Conservation (phyloP, 495 filamentous ascomycete genomes). For the Apodospora peruviana region DNA sequence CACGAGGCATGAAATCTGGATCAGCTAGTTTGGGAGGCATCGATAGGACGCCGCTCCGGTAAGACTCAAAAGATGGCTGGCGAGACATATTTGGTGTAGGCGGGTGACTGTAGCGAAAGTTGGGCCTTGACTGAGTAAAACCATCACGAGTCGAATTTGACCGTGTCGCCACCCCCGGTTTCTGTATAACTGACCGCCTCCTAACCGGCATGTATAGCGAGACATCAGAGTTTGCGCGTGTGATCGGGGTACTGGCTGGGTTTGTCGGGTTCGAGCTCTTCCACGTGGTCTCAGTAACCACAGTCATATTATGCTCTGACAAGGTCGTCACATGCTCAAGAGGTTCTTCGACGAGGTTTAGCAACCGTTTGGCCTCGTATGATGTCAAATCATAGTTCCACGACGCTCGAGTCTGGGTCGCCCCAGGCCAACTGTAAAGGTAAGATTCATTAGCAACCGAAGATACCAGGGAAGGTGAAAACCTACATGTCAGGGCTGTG, state of each 20-base stretch:
- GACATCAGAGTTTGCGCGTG: constrained; percentile 34
- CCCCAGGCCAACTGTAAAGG: constrained; percentile 15
- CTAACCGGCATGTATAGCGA: constrained; percentile 45
- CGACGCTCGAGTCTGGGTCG: constrained; percentile 27
- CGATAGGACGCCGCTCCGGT: constrained; percentile 21
- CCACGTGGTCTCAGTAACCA: constrained; percentile 29
- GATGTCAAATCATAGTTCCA: constrained; percentile 37
- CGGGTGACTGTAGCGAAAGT: constrained; percentile 30
- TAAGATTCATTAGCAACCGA: constrained; percentile 9
- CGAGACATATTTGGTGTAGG: constrained; percentile 30
- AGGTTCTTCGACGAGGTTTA: constrained; percentile 33
- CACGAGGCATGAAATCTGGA: constrained; percentile 28
- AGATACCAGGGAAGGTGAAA: neutral
- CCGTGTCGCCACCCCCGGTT: constrained; percentile 43
- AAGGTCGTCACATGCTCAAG: constrained; percentile 23
- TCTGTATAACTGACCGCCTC: constrained; percentile 40
- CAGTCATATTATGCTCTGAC: constrained; percentile 31
- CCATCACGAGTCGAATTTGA: constrained; percentile 13
- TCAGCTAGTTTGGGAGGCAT: constrained; percentile 23
- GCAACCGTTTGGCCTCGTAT: constrained; percentile 37
- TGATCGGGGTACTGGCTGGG: constrained; percentile 23
- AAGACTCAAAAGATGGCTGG: constrained; percentile 31
- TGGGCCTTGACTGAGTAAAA: constrained; percentile 14
- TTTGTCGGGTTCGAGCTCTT: constrained; percentile 30
- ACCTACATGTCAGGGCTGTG: constrained; percentile 19